Conservation (phyloP, 345 rosid genomes). For the Abelmoschus esculentus region DNA sequence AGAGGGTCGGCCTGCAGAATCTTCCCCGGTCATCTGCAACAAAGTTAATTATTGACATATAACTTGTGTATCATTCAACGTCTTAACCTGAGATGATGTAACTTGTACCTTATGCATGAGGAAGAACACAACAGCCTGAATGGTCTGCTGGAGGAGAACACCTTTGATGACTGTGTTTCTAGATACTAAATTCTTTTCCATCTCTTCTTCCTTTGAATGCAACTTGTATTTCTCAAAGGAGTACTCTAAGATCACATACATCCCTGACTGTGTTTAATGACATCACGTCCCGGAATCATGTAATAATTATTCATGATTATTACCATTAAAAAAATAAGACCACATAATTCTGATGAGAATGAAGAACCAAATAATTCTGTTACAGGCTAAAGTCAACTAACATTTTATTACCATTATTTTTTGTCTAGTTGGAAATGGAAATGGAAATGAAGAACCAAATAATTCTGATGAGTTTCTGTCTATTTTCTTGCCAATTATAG, state of each 20-base stretch:
- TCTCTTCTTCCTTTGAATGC: conserved; percentile 69
- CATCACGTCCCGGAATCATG: no score
- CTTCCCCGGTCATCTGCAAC: not conserved
- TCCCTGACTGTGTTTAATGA: no score
- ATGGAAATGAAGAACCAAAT: no score
- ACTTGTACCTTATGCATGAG: conserved; percentile 54
- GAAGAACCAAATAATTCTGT: no score
- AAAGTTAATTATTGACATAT: not conserved
- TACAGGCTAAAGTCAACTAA: no score
- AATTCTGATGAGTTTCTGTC: conserved; percentile 73
- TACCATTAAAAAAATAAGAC: no score
- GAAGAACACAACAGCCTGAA: conserved; percentile 73
- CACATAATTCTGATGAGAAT: no score
- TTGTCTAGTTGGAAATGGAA: no score
- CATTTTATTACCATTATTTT: no score
- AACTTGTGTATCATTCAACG: no score
- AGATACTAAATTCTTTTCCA: conserved; percentile 75
- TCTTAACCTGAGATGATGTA: not conserved
- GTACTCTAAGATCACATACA: conserved; percentile 44
- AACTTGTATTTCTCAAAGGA: conserved; percentile 56
- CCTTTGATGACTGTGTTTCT: conserved; percentile 62
- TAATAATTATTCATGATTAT: no score
- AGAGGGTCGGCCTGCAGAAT: not conserved
- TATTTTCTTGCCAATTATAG: conserved; percentile 59
- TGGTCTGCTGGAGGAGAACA: conserved; percentile 72